Conservation (phyloP, 2,329 filamentous ascomycete genomes). For the Phyllosticta capitalensis region DNA sequence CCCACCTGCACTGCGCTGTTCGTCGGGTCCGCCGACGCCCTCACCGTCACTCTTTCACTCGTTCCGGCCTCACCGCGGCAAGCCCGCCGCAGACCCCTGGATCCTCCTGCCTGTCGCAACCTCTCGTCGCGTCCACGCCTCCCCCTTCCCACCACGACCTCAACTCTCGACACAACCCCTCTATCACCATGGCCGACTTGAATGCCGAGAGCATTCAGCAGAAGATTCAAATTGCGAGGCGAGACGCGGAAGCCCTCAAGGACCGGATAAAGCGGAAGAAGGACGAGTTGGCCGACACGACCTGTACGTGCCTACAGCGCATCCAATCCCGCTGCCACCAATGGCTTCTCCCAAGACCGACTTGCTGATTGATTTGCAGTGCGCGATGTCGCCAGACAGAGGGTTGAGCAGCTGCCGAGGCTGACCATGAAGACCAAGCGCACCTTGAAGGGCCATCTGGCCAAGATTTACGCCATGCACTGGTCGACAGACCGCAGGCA, state of each 20-base stretch:
- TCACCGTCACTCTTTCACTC: slow-evolving; percentile 10
- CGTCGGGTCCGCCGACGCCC: slow-evolving; percentile 6
- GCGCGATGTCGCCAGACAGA: slow-evolving; percentile 82
- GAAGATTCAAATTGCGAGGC: slow-evolving; percentile 86
- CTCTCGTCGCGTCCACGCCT: slow-evolving; percentile 5
- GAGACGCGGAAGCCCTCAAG: slow-evolving; percentile 96
- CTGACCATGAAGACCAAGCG: slow-evolving; percentile 97
- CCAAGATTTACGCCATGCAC: slow-evolving; percentile 99
- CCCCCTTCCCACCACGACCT: not conserved
- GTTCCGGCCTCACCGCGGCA: slow-evolving; percentile 6
- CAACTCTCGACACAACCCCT: not conserved
- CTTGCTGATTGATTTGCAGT: slow-evolving; percentile 45
- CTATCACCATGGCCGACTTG: slow-evolving; percentile 35
- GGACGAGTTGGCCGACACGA: slow-evolving; percentile 97
- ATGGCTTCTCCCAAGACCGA: not conserved
- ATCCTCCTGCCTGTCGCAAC: slow-evolving; percentile 10
- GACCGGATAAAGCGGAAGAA: slow-evolving; percentile 99
- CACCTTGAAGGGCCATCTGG: slow-evolving; percentile 92
- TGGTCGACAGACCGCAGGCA: slow-evolving; percentile 98
- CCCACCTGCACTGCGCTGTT: slow-evolving; percentile 5
- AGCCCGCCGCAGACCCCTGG: slow-evolving; percentile 10
- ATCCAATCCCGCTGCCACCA: not conserved
- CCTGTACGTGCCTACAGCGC: slow-evolving; percentile 56
- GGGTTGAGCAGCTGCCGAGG: slow-evolving; percentile 83
- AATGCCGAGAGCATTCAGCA: slow-evolving; percentile 43